Percentiles rank a stretch among this genome's conserved stretches.
Evolutionary conservation across 257 asterid genomes (phyloP).

Genomic region (Nyctanthes arbortristis): DNA sequence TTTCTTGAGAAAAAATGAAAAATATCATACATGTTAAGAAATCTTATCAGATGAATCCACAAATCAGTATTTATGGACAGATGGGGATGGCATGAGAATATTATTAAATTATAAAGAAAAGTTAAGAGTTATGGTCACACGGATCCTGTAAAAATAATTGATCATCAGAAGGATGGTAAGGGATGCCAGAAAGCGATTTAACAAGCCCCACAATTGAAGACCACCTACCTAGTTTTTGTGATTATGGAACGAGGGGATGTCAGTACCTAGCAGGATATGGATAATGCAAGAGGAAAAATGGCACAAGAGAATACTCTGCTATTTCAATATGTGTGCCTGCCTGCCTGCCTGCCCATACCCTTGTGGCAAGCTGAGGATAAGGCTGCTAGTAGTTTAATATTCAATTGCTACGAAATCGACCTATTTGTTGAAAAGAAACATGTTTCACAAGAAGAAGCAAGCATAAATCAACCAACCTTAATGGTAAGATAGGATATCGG

Average conservation of each 20-base stretch:
- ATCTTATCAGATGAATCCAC: background rate
- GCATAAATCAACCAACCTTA: constrained; percentile 24
- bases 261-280: constrained; percentile 35
- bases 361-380: constrained; percentile 45
- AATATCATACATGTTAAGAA: background rate
- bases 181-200: constrained; percentile 19
- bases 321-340: constrained; percentile 46
- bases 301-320: constrained; percentile 21
- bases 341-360: constrained; percentile 65
- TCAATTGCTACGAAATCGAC: constrained; percentile 32
- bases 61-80: background rate
- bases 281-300: constrained; percentile 31
- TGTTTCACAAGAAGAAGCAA: constrained; percentile 54
- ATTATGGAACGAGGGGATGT: constrained; percentile 27
- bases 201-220: constrained; percentile 27
- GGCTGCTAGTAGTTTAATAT: constrained; percentile 34
- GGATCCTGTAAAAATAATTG: constrained; percentile 15
- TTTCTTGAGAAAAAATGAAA: background rate
- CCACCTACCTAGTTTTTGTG: constrained; percentile 34
- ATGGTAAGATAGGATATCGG: constrained; percentile 24
- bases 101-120: background rate
- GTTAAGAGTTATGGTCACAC: background rate
- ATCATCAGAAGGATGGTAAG: constrained; percentile 18
- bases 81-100: background rate
- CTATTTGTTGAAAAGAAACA: constrained; percentile 27